Evolutionary conservation across 2,329 filamentous ascomycete genomes (phyloP), one percentile per base, ranked within the genome.

Genomic region (Fusarium guadeloupense): DNA sequence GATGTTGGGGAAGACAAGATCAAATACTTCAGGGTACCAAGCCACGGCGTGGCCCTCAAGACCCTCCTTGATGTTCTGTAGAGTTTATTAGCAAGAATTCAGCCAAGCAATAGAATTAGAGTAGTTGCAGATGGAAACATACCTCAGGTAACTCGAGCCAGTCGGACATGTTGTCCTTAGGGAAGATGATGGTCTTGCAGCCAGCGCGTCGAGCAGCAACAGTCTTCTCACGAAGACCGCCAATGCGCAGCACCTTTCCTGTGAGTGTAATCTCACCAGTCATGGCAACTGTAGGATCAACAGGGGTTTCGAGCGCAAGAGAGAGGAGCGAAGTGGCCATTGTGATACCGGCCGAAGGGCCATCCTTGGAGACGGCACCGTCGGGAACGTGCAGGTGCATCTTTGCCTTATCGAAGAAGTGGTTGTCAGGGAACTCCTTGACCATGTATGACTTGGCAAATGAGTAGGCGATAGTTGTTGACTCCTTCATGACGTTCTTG

Each of bases 401-500:
- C 78, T 90, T 92, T 9, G 94, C 95, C 79, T 95, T 93, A 73
- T 98, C 92, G 71, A 99, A 97, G 82, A 98, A 99, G 74, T 88
- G 86, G 77, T 99, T 99, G 54, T 92, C 88, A 1, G 93, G 89
- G 79, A 93, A 99, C 34, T 90, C 80, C 71, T 87, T 89, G 8
- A 90, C 93, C 83, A 98, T 88, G 56, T 94, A 82, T 1, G 92
- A 89, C 80, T 98, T 98, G 70, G 92, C 89, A 72, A 97, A 99
- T 0, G 92, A 96, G 80, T 99, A 98, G 40, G 95, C 96, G 64
- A 99, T 97, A 3, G 87, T 83, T 0, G 93, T 95, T 3, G 93
- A 97, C 78, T 99, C 95, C 78, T 97, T 98, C 96, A 99, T 99
- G 33, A 99, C 95, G 14, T 87, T 86, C 80, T 97, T 95, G 42